Percentiles rank a stretch among this genome's conserved stretches.
These are phyloP conservation scores for Colletotrichum chrysophilum DNA, from an alignment of 2,329 filamentous ascomycete genomes.

Conservation along the genomic window DNA sequence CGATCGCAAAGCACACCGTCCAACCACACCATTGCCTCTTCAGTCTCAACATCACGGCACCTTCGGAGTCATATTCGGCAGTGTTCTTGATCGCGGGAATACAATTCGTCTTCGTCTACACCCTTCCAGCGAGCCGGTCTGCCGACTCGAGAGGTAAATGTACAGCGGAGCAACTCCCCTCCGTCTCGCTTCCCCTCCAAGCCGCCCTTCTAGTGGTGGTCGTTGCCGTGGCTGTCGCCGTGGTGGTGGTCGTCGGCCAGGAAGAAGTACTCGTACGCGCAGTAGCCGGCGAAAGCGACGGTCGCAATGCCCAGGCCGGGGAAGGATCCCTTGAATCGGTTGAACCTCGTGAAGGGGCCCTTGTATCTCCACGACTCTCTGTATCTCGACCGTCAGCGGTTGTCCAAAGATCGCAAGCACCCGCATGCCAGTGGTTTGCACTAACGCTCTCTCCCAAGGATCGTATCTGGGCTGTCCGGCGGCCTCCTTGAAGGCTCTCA, in stretches of 20 bases:
- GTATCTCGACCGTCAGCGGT: constrained; percentile 22
- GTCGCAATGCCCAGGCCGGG: constrained; percentile 92
- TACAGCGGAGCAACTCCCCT: constrained; percentile 32
- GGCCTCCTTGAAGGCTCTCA: constrained; percentile 77
- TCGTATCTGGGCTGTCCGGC: constrained; percentile 68
- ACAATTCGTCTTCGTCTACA: constrained; percentile 14
- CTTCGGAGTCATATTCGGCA: background rate
- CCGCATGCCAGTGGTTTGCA: constrained; percentile 26
- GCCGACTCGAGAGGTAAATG: constrained; percentile 35
- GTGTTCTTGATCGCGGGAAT: background rate
- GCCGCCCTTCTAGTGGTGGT: constrained; percentile 56
- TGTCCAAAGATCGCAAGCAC: background rate
- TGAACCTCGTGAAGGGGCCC: constrained; percentile 85
- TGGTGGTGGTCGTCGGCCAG: constrained; percentile 73
- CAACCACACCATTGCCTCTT: background rate
- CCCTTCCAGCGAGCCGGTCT: constrained; percentile 16
- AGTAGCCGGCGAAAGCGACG: constrained; percentile 89
- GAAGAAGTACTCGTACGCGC: constrained; percentile 88
- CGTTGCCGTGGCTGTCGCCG: constrained; percentile 57
- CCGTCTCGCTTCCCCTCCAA: constrained; percentile 13
- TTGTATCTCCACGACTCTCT: constrained; percentile 97
- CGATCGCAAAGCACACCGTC: background rate
- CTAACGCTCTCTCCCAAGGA: constrained; percentile 70
- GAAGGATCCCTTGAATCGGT: constrained; percentile 86
- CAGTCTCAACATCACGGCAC: background rate